Evolutionary conservation across 495 filamentous ascomycete genomes (phyloP).

Genomic region (Patellaria atrata): DNA sequence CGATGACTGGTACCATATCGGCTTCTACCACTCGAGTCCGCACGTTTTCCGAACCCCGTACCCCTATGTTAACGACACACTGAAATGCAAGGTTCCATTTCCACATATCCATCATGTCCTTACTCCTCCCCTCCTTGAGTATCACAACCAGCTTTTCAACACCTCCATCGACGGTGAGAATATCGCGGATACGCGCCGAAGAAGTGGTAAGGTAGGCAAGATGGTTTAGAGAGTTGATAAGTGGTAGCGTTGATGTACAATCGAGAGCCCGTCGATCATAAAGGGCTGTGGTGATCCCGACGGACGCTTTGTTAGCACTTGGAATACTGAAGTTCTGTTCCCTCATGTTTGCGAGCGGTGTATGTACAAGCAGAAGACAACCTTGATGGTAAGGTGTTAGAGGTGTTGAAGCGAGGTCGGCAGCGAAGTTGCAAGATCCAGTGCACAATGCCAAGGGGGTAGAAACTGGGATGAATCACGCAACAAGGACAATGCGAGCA

Average conservation of each 20-base stretch:
- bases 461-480: too few relatives aligned
- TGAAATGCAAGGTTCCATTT: constrained; percentile 99
- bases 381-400: too few relatives aligned
- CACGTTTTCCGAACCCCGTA: constrained; percentile 84
- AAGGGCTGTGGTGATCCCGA: constrained; percentile 95
- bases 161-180: constrained; percentile 94
- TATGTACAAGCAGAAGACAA: too few relatives aligned
- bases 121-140: constrained; percentile 87
- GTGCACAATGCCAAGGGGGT: too few relatives aligned
- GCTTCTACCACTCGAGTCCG: constrained; percentile 92
- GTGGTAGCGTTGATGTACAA: constrained; percentile 89
- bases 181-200: constrained; percentile 94
- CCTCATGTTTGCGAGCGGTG: constrained; percentile 53
- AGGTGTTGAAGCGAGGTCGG: too few relatives aligned
- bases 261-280: constrained; percentile 96
- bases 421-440: too few relatives aligned
- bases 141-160: constrained; percentile 94
- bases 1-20: constrained; percentile 97
- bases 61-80: constrained; percentile 96
- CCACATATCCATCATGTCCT: constrained; percentile 99
- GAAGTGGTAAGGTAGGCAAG: constrained; percentile 96
- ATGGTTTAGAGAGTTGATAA: constrained; percentile 97
- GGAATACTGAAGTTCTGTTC: constrained; percentile 99
- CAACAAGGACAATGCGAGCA: too few relatives aligned
- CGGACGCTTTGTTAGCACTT: constrained; percentile 98